Conservation (phyloP, 352 stramenopile genomes). For the Globisporangium polare region DNA sequence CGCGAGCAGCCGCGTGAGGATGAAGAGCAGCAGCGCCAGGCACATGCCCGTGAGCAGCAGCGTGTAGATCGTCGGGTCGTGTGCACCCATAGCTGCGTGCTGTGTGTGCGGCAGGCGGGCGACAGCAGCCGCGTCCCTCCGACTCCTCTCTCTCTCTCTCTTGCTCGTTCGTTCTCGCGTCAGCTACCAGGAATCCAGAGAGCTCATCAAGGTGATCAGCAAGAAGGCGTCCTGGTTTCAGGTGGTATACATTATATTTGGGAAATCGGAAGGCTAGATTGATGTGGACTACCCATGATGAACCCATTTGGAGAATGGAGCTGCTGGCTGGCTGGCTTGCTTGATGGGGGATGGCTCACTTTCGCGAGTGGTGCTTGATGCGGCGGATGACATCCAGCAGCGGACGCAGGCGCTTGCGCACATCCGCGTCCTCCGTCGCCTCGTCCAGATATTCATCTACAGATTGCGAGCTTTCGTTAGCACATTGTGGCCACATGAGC, state of each 20-base stretch:
- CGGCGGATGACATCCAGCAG: constrained; percentile 57
- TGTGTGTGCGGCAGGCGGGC: neutral
- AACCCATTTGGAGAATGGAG: neutral
- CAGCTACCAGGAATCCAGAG: neutral
- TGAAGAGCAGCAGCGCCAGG: constrained; percentile 65
- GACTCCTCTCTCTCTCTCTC: too few relatives aligned
- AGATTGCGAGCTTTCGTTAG: neutral
- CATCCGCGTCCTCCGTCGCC: constrained; percentile 52
- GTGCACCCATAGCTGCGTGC: constrained; percentile 21
- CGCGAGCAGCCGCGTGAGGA: constrained; percentile 59
- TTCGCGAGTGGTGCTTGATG: constrained; percentile 18
- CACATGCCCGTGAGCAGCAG: constrained; percentile 78
- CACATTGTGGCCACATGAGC: neutral
- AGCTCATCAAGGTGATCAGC: neutral
- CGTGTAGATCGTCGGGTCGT: constrained; percentile 68
- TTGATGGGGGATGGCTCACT: neutral
- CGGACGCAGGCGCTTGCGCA: constrained; percentile 68
- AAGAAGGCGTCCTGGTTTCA: neutral
- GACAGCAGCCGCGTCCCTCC: neutral
- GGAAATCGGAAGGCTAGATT: neutral
- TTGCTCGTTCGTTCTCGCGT: neutral
- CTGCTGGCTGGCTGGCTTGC: neutral
- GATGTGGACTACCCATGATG: constrained; percentile 10
- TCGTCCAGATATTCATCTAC: constrained; percentile 70
- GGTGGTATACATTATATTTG: constrained; percentile 5